These are phyloP conservation scores for Omphalotus olearius DNA, from an alignment of 1,284 basidiomycete genomes.

Conservation along the genomic window DNA sequence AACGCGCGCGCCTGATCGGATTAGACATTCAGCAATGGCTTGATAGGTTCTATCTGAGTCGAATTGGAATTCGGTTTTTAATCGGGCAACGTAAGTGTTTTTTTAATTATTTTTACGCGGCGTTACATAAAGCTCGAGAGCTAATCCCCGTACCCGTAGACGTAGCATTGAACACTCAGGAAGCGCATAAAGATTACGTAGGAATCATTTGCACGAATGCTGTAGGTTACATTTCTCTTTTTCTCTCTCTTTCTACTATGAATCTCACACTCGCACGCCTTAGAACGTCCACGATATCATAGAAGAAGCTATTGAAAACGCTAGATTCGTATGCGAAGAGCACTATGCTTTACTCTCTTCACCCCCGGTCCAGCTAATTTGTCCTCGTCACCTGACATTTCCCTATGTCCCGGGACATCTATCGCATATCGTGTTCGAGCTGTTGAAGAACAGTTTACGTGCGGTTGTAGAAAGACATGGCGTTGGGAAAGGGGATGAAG, in stretches of 20 bases:
- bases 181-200: slow-evolving; percentile 89
- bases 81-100: slow-evolving; percentile 81
- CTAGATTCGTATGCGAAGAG: slow-evolving; percentile 97
- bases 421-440: slow-evolving; percentile 95
- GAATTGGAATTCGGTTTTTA: slow-evolving; percentile 95
- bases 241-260: slow-evolving; percentile 7
- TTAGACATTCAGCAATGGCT: slow-evolving; percentile 93
- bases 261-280: slow-evolving; percentile 1
- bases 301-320: slow-evolving; percentile 99
- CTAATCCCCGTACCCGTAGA: slow-evolving; percentile 41
- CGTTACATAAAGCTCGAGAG: not conserved
- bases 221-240: slow-evolving; percentile 36
- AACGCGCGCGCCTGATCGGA: slow-evolving; percentile 64
- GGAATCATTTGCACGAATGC: slow-evolving; percentile 98
- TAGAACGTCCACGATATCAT: slow-evolving; percentile 93
- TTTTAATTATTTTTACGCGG: not conserved
- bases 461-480: slow-evolving; percentile 95
- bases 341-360: slow-evolving; percentile 96
- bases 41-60: slow-evolving; percentile 95
- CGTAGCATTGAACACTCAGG: slow-evolving; percentile 87
- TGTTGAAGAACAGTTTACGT: slow-evolving; percentile 97
- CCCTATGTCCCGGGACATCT: slow-evolving; percentile 96
- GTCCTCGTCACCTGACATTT: slow-evolving; percentile 84
- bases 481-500: slow-evolving; percentile 53
- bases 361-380: slow-evolving; percentile 95